Conservation (phyloP, 106 monocot genomes). For the Dendrobium chrysotoxum region DNA sequence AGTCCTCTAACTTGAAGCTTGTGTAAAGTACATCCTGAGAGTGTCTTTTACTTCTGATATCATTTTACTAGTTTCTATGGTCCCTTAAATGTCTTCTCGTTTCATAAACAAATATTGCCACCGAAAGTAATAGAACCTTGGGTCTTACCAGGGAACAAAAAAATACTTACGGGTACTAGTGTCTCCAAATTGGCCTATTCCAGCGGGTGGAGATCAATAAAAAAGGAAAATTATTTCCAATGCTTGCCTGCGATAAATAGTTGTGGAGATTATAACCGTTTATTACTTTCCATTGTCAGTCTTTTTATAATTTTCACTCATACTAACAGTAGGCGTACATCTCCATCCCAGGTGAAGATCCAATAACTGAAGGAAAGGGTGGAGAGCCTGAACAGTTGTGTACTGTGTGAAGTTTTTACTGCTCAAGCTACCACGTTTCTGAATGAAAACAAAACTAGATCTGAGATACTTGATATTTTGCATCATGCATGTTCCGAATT, state of each 20-base stretch:
- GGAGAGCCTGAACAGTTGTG: constrained; percentile 33
- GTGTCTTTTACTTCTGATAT: no score
- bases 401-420: constrained; percentile 46
- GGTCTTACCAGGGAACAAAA: not conserved
- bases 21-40: no score
- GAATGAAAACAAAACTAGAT: constrained; percentile 43
- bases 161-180: not conserved
- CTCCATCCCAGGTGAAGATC: not conserved
- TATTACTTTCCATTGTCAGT: not conserved
- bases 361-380: not conserved
- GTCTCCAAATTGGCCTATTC: not conserved
- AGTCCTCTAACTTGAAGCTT: no score
- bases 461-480: constrained; percentile 36
- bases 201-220: not conserved
- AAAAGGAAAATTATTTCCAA: not conserved
- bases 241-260: not conserved
- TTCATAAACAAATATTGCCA: not conserved
- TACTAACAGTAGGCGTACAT: not conserved
- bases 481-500: constrained; percentile 49
- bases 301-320: not conserved
- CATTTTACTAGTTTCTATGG: not conserved
- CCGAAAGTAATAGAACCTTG: not conserved
- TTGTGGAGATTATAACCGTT: not conserved
- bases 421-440: constrained; percentile 37
- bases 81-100: not conserved